Base-by-base conservation (phyloP, 441 rosid genomes). In the Corymbia calophylla region DNA sequence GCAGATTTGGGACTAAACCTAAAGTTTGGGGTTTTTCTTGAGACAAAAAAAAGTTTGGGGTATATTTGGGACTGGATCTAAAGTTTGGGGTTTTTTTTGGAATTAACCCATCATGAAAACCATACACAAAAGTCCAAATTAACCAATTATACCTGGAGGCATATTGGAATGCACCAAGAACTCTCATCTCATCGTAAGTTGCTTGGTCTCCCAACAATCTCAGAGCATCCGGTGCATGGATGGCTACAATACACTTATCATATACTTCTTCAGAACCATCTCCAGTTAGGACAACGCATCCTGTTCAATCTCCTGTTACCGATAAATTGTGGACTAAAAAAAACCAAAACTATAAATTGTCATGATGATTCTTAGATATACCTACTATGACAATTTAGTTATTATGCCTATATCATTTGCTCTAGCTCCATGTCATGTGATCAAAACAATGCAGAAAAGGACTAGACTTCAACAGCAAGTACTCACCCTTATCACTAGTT, bases 101-200 rank as follows among this genome's bases (percentile, higher is more conserved):
- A n/a, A n/a, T n/a, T n/a, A n/a, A n/a, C n/a, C n/a, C n/a, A n/a
- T n/a, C n/a, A 39, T 3, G 44, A 39, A 11, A 39, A 39, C 29
- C 6, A 6, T 11, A 39, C 7, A 8, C 4, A 9, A 70, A 35
- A 73, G 39, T 23, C 49, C 49, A 51, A 70, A 55, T 47, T 54
- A 31, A 35, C 27, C 44, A 9, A 73, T 21, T 73, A 21, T 87
- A 97, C 99, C 99, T 96, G 88, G 95, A 94, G 87, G 95, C 95
- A 62, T 97, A 97, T 89, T 92, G 98, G 89, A 97, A 97, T 91
- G 97, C 99, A n/a, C 99, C 99, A 53, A 97, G 97, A 39, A 97
- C 66, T 91, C 98, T 95, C 62, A 35, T 82, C 92, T 97, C 99
- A 53, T 97, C 97, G 53, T 87, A 96, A n/a, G 98, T 95, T 35